Base-by-base conservation (phyloP, 148 eudicot genomes). In the Rhododendron williamsianum region DNA sequence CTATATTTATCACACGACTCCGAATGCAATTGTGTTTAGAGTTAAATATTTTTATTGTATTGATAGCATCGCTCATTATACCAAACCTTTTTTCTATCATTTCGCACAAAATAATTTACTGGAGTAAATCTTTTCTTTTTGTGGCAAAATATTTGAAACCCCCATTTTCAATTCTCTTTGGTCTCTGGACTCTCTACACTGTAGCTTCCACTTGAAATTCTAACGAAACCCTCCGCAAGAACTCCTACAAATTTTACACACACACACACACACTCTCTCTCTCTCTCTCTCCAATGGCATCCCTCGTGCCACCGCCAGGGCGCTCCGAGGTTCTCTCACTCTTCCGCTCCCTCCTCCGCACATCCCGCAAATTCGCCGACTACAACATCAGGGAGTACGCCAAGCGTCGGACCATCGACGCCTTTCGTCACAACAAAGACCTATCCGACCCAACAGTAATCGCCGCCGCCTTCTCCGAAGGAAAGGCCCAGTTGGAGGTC, bases 341-440 rank as follows among this genome's bases (percentile, higher is more conserved):
- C 30, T 88, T 89, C 88, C 91, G 94, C 49, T 88, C 95, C 4
- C 87, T 95, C 19, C 91, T 95, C 60, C 91, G 93, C 49, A 89
- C 94, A 52, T 87, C 93, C 38, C 91, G 91, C 10, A 80, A 86
- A 16, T 94, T 93, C 85, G 12, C 92, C 0, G 97, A 95, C 88
- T 95, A 95, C 91, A 95, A 95, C 92, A 82, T 94, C 1, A 92
- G 94, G 74, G 93, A 94, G 86, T 94, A 95, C 89, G 76, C 92
- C 13, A 93, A 87, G 82, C 93, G 95, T 72, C 92, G 97, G 3
- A 88, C 94, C 9, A 78, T 91, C 58, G 95, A 94, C 86, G 91
- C 89, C 43, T 94, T 92, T 83, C 93, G 93, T 27, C 89, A 87
- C 15, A 93, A 93, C 91, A 89, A 71, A 58, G 81, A 86, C 63